A percentile compares a stretch with the other conserved stretches of the same genome.
Conservation (phyloP, 176 grass and related monocot species). For the Triticum dicoccoides region DNA sequence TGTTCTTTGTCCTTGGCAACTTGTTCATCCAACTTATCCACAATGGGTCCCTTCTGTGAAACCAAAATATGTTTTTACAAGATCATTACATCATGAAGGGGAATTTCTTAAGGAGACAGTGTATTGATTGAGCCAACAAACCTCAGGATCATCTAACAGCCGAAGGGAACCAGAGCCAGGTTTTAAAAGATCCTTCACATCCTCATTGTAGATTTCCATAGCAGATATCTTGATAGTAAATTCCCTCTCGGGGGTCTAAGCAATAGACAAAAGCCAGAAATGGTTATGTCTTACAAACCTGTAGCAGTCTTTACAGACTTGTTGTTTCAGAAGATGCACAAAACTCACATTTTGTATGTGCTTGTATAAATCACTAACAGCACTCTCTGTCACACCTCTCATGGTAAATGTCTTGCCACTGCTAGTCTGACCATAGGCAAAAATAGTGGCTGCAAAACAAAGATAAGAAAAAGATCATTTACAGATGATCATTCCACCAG, state of each 20-base stretch:
- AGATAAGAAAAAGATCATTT: background rate
- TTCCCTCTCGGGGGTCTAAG: conserved; percentile 76
- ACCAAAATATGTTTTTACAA: conserved; percentile 21
- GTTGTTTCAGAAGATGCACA: conserved; percentile 11
- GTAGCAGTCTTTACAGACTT: background rate
- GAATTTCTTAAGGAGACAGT: background rate
- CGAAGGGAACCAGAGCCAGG: conserved; percentile 86
- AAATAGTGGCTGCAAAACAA: conserved; percentile 64
- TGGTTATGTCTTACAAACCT: background rate
- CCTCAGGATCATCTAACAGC: conserved; percentile 97
- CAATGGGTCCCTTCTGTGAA: conserved; percentile 86
- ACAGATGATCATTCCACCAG: background rate
- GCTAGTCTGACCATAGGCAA: conserved; percentile 97
- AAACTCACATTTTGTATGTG: conserved; percentile 57
- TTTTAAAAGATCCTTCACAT: conserved; percentile 89
- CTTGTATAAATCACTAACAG: conserved; percentile 75
- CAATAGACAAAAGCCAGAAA: conserved; percentile 23
- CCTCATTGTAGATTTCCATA: conserved; percentile 95
- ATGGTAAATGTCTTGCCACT: conserved; percentile 99
- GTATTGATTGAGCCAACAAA: conserved; percentile 19
- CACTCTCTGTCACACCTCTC: conserved; percentile 81
- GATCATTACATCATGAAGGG: conserved; percentile 8
- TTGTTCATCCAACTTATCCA: conserved; percentile 94
- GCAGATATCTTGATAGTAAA: conserved; percentile 60
- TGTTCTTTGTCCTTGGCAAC: conserved; percentile 71